Evolutionary conservation across 257 asterid species (phyloP), one percentile per base, ranked within the genome.

Genomic region (Henckelia pumila): DNA sequence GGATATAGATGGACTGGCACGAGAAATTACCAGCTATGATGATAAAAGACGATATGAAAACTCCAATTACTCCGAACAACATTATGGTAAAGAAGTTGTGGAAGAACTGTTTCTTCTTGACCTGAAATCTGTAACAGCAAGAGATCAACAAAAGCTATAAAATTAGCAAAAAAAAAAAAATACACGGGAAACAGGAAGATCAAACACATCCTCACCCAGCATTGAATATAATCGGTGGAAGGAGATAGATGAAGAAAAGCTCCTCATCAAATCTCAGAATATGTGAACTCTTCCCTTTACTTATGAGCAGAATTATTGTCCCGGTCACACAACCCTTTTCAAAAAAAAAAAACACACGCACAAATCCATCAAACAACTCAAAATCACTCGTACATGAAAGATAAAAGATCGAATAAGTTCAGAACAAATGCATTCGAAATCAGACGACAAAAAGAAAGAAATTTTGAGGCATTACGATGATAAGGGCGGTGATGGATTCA

Each of bases 81-180:
- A 90, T 86, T 59, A 93, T 93, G 10, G 96, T 86, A 55, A 93
- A 88, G 84, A 93, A 90, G 80, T 93, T 90, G 53, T 93, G 97
- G 82, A 93, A 93, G 89, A 93, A 93, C 64, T 88, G 92, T 70
- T 90, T 89, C 95, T 93, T 93, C 90, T 93, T 93, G 63, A 90
- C 98, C 83, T 93, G 98, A 73, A 88, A 93, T 58, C 98, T 93
- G 85, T 60, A n/a, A 64, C n/a, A 57, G n/a, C 8, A 26, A 9
- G 28, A 63, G 17, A 40, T 40, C 50, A 4, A 40, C n/a, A 40
- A 5, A 40, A 13, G n/a, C 50, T 4, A 37, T 11, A 5, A 37
- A 9, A 11, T 0, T 37, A 40, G n/a, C 17, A 10, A 40, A 40
- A 24, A 13, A 24, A 4, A 10, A 40, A 40, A 24, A 13, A 24